These are phyloP conservation scores for Chimonanthus praecox DNA, from an alignment of 164 flowering plant genomes.

Conservation along the genomic window DNA sequence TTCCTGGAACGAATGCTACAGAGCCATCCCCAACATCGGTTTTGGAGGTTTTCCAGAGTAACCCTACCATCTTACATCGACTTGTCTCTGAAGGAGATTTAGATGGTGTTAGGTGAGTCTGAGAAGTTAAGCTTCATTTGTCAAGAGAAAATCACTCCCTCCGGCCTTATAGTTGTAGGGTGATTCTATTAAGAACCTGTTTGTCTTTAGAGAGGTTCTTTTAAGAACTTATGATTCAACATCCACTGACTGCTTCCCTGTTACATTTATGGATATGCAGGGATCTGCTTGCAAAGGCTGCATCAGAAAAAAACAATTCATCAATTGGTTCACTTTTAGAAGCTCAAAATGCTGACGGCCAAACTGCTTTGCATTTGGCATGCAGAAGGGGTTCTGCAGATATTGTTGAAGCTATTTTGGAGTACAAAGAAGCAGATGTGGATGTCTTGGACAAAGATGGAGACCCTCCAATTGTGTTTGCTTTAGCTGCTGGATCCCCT, in stretches of 20 bases:
- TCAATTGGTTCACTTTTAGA: constrained; percentile 57
- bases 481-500: constrained; percentile 97
- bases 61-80: constrained; percentile 57
- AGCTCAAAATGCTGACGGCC: constrained; percentile 93
- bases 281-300: constrained; percentile 73
- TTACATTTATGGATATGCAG: constrained; percentile 26
- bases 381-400: constrained; percentile 86
- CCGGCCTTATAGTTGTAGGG: no score
- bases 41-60: constrained; percentile 41
- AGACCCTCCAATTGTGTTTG: constrained; percentile 98
- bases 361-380: constrained; percentile 94
- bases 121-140: not conserved
- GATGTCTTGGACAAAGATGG: constrained; percentile 92
- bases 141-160: no score
- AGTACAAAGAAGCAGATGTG: constrained; percentile 67
- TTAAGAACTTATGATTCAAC: not conserved
- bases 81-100: constrained; percentile 80
- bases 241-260: not conserved
- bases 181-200: no score
- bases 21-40: constrained; percentile 46
- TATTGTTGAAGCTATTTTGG: constrained; percentile 80
- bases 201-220: no score
- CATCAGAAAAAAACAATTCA: constrained; percentile 36
- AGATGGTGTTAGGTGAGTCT: constrained; percentile 72
- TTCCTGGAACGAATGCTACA: constrained; percentile 32